Base-by-base conservation (phyloP, 768 basidiomycete genomes). In the Auriscalpium vulgare region DNA sequence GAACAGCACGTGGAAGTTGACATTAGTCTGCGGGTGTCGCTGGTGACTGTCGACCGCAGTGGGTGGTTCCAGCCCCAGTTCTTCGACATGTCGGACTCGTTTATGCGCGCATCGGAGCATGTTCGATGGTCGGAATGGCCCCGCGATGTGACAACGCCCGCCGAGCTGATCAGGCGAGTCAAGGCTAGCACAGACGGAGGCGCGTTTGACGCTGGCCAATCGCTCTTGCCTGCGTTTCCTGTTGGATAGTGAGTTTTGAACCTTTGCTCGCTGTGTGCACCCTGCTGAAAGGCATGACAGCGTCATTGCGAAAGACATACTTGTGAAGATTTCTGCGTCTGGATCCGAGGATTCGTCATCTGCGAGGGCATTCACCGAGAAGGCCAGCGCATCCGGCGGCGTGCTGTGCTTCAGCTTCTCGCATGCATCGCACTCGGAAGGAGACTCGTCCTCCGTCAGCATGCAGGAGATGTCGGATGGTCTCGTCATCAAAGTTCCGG, bases 401-500 rank as follows among this genome's bases (percentile, higher is more conserved):
- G 51, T 57, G 53, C 47, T 62, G 8, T 62, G 61, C 47, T 62
- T 62, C 46, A 59, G 57, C 1, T 56, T 47, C 38, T 35, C 47
- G 19, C 47, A 21, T 23, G 47, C 34, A 16, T 35, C 47, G 48
- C 58, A 6, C 54, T 56, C 52, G 56, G 19, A 17, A 50, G 57
- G 2, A 37, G 19, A 6, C 19, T 45, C 13, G 19, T 34, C 10
- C 3, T 47, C 16, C 56, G 57, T 49, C 58, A 47, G 44, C 60
- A 60, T 54, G 21, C 48, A 36, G 16, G 38, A 10, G 57, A 47
- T 21, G 45, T 38, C 11, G 6, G 58, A 64, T 36, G 63, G 63
- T 10, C 59, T 52, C 23, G 54, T 62, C 19, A 43, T 64, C 34
- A 55, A 55, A 36, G 62, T 64, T 37, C 63, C 63, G 4, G 63